phyloP scores from a whole-genome alignment of 2,329 filamentous ascomycete genomes.

The Fusarium proliferatum region DNA sequence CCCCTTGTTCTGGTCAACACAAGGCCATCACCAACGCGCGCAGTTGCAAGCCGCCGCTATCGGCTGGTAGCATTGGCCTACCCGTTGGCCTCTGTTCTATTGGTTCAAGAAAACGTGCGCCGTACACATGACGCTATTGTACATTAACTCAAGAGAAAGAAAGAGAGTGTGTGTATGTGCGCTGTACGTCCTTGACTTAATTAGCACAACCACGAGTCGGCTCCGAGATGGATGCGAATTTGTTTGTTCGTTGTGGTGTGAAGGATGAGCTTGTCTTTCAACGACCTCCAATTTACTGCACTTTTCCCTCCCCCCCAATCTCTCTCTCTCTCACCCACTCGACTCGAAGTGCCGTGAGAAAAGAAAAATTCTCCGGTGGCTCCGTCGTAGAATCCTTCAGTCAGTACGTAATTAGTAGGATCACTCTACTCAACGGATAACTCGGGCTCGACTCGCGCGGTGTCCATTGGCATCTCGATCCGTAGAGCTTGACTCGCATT shows the following conservation, averaged over 20 bases:
- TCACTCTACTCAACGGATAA: constrained; percentile 6
- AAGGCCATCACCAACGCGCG: constrained; percentile 26
- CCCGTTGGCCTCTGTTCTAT: constrained; percentile 21
- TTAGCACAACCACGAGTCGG: constrained; percentile 16
- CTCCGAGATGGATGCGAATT: constrained; percentile 14
- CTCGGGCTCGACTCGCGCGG: constrained; percentile 23
- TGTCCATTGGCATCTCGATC: constrained; percentile 1
- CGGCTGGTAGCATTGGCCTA: constrained; percentile 36
- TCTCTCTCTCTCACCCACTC: neutral
- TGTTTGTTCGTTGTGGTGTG: constrained; percentile 9
- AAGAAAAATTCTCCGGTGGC: constrained; percentile 11
- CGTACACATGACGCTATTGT: constrained; percentile 43
- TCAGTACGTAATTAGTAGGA: constrained; percentile 35
- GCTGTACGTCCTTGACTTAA: constrained; percentile 12
- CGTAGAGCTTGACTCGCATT: constrained; percentile 25
- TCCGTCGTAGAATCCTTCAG: constrained; percentile 6
- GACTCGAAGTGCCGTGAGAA: constrained; percentile 22
- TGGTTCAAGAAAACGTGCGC: constrained; percentile 31
- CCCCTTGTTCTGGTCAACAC: constrained; percentile 24
- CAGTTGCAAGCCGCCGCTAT: constrained; percentile 36
- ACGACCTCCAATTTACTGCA: neutral
- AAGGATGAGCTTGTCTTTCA: constrained; percentile 15
- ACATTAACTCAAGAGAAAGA: constrained; percentile 23
- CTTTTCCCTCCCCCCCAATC: neutral
- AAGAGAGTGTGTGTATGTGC: neutral